Conservation (phyloP, 176 grass and related monocot genomes). For the Melocanna baccifera region DNA sequence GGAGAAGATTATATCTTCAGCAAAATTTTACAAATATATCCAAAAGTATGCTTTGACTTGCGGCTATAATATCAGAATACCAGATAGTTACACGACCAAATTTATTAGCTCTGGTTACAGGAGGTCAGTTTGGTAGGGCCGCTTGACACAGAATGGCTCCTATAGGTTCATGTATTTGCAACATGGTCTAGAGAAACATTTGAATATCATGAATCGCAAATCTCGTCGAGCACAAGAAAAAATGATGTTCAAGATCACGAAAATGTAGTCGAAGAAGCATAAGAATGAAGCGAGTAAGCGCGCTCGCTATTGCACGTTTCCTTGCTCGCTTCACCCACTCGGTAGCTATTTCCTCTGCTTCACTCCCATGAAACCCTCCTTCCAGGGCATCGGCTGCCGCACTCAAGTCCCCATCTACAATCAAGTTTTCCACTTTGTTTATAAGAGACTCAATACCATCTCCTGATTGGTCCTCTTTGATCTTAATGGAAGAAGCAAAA, state of each 20-base stretch:
- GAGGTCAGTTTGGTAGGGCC: neutral
- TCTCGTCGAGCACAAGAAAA: neutral
- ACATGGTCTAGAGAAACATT: slow-evolving; percentile 25
- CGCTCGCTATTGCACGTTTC: slow-evolving; percentile 81
- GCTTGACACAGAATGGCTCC: neutral
- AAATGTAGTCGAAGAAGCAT: slow-evolving; percentile 65
- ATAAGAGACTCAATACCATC: slow-evolving; percentile 79
- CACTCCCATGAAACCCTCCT: slow-evolving; percentile 68
- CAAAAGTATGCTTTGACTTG: neutral
- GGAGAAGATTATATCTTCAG: neutral
- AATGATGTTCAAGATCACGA: slow-evolving; percentile 35
- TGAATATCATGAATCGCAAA: neutral
- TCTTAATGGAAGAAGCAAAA: slow-evolving; percentile 82
- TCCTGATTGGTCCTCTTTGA: slow-evolving; percentile 72
- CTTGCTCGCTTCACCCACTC: slow-evolving; percentile 76
- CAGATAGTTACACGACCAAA: slow-evolving; percentile 27
- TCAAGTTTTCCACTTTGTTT: slow-evolving; percentile 64
- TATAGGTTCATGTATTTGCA: slow-evolving; percentile 18
- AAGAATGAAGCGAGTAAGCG: slow-evolving; percentile 81
- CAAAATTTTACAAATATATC: neutral
- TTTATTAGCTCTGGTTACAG: slow-evolving; percentile 52
- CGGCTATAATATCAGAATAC: no score
- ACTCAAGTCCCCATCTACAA: slow-evolving; percentile 69
- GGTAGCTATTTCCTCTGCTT: slow-evolving; percentile 59
- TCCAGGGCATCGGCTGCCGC: slow-evolving; percentile 71